Evolutionary conservation across 2,329 filamentous ascomycete species (phyloP).

Genomic region (Ilyonectria destructans): DNA sequence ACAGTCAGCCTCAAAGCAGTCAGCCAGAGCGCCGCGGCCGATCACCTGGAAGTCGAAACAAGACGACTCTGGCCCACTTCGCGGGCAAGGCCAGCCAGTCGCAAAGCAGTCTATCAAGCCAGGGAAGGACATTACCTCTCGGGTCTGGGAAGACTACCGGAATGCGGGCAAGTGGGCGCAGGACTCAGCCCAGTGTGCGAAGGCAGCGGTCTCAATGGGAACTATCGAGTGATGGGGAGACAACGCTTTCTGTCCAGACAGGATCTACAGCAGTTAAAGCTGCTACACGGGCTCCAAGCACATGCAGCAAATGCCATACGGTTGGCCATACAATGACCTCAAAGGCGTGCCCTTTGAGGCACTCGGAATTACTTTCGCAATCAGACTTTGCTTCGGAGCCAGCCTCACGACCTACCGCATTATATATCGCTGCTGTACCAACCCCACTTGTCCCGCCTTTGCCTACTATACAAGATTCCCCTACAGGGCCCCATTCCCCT

Average conservation of each 20-base stretch:
- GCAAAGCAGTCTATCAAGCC: not conserved
- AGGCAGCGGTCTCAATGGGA: slow-evolving; percentile 3
- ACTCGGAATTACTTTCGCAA: not conserved
- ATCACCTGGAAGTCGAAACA: slow-evolving; percentile 5
- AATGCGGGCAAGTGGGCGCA: not conserved
- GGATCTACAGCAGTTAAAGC: slow-evolving; percentile 1
- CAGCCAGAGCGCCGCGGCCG: not conserved
- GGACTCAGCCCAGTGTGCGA: slow-evolving; percentile 2
- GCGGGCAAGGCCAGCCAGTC: not conserved
- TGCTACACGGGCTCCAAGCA: not conserved
- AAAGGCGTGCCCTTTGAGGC: slow-evolving; percentile 3
- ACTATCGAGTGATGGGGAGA: slow-evolving; percentile 2
- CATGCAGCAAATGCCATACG: not conserved
- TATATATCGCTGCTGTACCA: slow-evolving; percentile 6
- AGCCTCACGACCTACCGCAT: slow-evolving; percentile 4
- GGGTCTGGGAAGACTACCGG: slow-evolving; percentile 4
- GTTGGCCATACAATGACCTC: not conserved
- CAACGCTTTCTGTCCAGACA: not conserved
- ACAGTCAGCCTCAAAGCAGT: too few relatives aligned
- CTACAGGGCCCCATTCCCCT: too few relatives aligned
- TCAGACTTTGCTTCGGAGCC: not conserved
- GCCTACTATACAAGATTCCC: too few relatives aligned
- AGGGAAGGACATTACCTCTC: slow-evolving; percentile 1
- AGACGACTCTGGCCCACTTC: slow-evolving; percentile 5
- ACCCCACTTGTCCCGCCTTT: too few relatives aligned